Conservation (phyloP, 1,284 basidiomycete species). For the Apiotrichum akiyoshidainum region DNA sequence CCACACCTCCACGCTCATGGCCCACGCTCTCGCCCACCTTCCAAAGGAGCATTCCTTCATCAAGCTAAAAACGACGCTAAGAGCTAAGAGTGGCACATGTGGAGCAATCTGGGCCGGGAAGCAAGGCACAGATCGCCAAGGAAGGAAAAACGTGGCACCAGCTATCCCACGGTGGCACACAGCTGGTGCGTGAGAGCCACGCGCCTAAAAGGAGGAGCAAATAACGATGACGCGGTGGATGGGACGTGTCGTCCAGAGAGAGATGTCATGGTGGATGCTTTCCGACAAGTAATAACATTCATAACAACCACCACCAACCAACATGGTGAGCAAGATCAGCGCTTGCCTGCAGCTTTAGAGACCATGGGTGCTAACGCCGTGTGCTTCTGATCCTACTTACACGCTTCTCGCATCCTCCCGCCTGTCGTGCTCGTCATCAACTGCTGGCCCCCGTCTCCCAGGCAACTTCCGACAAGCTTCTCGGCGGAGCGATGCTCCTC, state of each 20-base stretch:
- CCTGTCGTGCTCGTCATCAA: background rate
- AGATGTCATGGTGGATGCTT: background rate
- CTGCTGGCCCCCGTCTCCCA: slow-evolving; percentile 39
- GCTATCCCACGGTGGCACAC: background rate
- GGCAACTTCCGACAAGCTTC: slow-evolving; percentile 74
- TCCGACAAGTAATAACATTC: background rate
- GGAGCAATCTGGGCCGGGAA: no score
- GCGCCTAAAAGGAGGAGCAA: no score
- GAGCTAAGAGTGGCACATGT: no score
- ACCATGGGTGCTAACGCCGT: background rate
- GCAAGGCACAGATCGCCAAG: no score
- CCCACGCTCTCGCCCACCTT: no score
- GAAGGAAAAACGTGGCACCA: background rate
- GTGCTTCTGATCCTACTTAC: background rate
- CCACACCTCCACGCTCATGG: no score
- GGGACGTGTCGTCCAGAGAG: no score
- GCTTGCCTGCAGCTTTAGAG: background rate
- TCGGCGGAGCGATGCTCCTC: slow-evolving; percentile 76
- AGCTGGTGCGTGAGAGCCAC: no score
- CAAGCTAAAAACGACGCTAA: no score
- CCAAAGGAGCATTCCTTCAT: no score
- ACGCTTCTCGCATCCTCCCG: background rate
- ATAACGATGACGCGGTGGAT: no score
- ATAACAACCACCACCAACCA: background rate
- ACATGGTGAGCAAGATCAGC: background rate